These are phyloP conservation scores for Aspergillus clavatus DNA, from an alignment of 2,329 filamentous ascomycete species.

Conservation along the genomic window DNA sequence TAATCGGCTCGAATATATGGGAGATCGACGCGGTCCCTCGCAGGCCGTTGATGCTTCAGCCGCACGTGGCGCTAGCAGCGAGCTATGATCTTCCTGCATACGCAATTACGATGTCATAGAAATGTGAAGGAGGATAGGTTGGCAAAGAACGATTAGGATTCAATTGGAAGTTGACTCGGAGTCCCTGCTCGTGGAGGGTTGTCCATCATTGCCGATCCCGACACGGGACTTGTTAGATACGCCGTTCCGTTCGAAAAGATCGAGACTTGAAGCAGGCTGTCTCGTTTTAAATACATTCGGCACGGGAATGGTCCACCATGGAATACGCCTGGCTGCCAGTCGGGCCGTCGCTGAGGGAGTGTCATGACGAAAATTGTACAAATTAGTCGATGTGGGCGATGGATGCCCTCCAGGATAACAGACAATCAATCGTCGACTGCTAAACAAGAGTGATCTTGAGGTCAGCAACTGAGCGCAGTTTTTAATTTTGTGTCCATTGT, in stretches of 20 bases:
- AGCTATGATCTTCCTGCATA: conserved; percentile 34
- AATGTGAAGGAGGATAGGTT: conserved; percentile 4
- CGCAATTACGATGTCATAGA: conserved; percentile 8
- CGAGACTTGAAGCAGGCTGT: background rate
- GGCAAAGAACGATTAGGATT: background rate
- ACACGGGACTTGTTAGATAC: background rate
- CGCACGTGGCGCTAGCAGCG: conserved; percentile 36
- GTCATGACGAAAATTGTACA: no score
- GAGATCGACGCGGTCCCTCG: conserved; percentile 36
- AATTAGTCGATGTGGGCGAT: background rate
- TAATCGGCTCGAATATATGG: conserved; percentile 29
- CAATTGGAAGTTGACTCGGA: background rate
- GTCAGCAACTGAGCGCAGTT: no score
- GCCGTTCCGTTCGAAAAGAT: background rate
- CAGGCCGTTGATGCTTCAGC: conserved; percentile 35
- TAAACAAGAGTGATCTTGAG: no score
- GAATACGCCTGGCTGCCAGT: background rate
- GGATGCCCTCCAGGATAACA: no score
- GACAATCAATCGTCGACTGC: no score
- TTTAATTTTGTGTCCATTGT: no score
- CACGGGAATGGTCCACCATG: no score
- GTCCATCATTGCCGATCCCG: background rate
- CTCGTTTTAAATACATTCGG: background rate
- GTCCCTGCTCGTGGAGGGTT: background rate
- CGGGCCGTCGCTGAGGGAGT: no score